Evolutionary conservation across 2,329 filamentous ascomycete genomes (phyloP).

Genomic region (Dothiorella sarmentorum): DNA sequence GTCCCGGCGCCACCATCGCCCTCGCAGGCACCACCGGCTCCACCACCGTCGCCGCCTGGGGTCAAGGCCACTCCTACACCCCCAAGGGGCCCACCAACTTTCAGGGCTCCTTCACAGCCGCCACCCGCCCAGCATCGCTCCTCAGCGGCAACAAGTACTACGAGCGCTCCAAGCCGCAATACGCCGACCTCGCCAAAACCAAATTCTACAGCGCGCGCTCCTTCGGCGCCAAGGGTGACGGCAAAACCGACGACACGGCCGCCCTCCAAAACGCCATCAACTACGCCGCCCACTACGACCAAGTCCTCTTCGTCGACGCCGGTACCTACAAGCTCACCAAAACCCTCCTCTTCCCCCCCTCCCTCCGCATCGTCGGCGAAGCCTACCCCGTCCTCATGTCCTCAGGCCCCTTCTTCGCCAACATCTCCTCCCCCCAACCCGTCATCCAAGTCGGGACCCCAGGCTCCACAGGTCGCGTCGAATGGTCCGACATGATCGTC

Average conservation of each 20-base stretch:
- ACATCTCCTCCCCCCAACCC: conserved; percentile 56
- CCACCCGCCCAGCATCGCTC: conserved; percentile 43
- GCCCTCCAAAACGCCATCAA: conserved; percentile 73
- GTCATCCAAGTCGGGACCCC: conserved; percentile 62
- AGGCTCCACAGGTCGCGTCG: conserved; percentile 58
- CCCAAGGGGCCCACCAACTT: conserved; percentile 41
- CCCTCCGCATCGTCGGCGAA: conserved; percentile 79
- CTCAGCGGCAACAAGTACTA: conserved; percentile 49
- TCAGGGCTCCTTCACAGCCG: conserved; percentile 44
- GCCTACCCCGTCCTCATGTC: conserved; percentile 82
- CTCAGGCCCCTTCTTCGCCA: conserved; percentile 52
- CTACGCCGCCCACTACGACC: conserved; percentile 53
- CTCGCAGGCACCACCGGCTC: conserved; percentile 25
- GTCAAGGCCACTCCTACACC: conserved; percentile 32
- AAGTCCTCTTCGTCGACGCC: conserved; percentile 56
- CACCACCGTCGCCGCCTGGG: conserved; percentile 29
- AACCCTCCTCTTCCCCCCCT: conserved; percentile 58
- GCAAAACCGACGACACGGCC: conserved; percentile 71
- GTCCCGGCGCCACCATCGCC: conserved; percentile 25
- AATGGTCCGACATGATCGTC: conserved; percentile 70
- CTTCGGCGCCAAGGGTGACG: conserved; percentile 71
- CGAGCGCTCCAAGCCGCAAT: conserved; percentile 49
- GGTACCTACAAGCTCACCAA: conserved; percentile 54
- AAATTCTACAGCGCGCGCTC: conserved; percentile 29
- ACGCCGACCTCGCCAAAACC: conserved; percentile 53